These are phyloP conservation scores for Triticum urartu DNA, from an alignment of 176 grass and related monocot genomes.

Conservation along the genomic window DNA sequence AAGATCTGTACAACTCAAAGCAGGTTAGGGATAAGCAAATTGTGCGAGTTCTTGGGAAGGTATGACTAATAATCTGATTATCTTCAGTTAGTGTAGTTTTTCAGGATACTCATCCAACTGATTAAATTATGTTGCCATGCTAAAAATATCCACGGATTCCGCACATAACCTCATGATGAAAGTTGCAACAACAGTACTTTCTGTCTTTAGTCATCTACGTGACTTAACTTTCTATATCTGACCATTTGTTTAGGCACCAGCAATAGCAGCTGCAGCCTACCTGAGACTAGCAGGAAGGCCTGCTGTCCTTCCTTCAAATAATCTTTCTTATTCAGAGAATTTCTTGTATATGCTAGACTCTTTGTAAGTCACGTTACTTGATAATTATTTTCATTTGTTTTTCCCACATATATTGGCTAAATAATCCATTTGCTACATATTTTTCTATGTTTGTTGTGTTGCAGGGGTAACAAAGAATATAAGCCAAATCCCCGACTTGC, in stretches of 20 bases:
- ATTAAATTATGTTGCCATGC: background rate
- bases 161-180: background rate
- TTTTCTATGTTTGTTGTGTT: slow-evolving; percentile 25
- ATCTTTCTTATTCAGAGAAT: slow-evolving; percentile 94
- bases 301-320: slow-evolving; percentile 75
- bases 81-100: background rate
- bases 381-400: background rate
- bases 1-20: slow-evolving; percentile 90
- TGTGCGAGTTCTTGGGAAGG: slow-evolving; percentile 91
- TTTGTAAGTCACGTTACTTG: slow-evolving; percentile 55
- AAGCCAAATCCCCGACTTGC: slow-evolving; percentile 86
- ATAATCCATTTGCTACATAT: background rate
- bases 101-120: background rate
- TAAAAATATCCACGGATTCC: background rate
- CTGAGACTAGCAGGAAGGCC: slow-evolving; percentile 92
- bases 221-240: background rate
- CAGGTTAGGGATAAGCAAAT: slow-evolving; percentile 96
- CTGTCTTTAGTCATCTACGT: background rate
- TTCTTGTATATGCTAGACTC: slow-evolving; percentile 97
- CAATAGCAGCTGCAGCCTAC: slow-evolving; percentile 93
- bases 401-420: background rate
- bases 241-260: slow-evolving; percentile 53
- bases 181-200: slow-evolving; percentile 4
- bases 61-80: slow-evolving; percentile 30
- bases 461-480: slow-evolving; percentile 80